A percentile compares a stretch with the other conserved stretches of the same genome.
Evolutionary conservation across 352 stramenopile species (phyloP).

Genomic region (Phytopythium aichiense): DNA sequence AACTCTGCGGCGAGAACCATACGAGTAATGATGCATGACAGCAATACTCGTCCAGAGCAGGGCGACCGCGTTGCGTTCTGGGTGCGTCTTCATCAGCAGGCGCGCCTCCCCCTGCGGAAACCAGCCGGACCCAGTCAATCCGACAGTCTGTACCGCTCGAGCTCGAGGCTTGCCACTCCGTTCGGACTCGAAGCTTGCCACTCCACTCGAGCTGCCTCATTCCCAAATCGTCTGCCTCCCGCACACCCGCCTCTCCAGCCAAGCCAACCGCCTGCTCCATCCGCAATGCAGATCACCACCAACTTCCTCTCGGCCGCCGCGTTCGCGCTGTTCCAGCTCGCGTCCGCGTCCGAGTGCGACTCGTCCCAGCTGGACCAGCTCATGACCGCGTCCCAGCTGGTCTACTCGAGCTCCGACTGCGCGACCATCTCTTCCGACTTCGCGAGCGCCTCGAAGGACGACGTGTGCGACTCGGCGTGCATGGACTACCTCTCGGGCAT

Average conservation of each 20-base stretch:
- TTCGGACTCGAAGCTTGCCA: too few species aligned
- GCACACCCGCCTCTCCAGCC: not conserved
- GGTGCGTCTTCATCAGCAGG: not conserved
- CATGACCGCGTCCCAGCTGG: not conserved
- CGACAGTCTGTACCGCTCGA: too few species aligned
- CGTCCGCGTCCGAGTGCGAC: not conserved
- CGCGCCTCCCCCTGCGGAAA: not conserved
- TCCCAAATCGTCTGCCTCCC: not conserved
- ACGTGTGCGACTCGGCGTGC: constrained; percentile 5
- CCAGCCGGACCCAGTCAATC: not conserved
- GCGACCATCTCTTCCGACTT: constrained; percentile 3
- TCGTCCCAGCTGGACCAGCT: not conserved
- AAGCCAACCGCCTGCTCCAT: not conserved
- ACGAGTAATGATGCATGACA: not conserved
- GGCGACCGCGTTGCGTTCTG: not conserved
- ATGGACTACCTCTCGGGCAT: constrained; percentile 6
- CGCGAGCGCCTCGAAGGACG: constrained; percentile 1
- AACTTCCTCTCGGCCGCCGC: not conserved
- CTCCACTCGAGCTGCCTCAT: not conserved
- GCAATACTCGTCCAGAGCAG: not conserved
- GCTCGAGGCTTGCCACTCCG: not conserved
- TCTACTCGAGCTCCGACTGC: constrained; percentile 6
- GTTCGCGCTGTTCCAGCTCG: not conserved
- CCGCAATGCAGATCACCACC: not conserved
- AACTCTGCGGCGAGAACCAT: not conserved